These are phyloP conservation scores for Auricularia auricula-judae DNA, from an alignment of 768 basidiomycete genomes.

Conservation along the genomic window DNA sequence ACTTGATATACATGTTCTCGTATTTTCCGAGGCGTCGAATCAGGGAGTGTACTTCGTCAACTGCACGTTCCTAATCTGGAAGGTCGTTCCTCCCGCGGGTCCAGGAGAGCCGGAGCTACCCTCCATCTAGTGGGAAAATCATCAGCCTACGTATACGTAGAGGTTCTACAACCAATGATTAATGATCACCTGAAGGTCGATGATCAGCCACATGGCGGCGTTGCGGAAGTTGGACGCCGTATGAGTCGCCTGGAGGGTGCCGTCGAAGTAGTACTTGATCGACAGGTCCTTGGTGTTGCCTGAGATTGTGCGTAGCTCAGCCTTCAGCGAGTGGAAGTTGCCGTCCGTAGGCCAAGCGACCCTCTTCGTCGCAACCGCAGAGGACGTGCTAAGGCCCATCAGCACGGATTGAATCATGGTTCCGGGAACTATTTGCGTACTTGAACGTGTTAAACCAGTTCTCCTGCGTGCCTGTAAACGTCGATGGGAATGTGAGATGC, in stretches of 20 bases:
- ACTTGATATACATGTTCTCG: too few relatives aligned
- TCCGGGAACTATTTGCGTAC: neutral
- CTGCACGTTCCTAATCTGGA: constrained; percentile 30
- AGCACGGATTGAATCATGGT: neutral
- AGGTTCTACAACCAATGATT: too few relatives aligned
- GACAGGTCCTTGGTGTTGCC: constrained; percentile 26
- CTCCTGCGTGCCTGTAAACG: constrained; percentile 4
- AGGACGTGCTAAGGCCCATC: constrained; percentile 21
- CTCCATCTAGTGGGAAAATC: constrained; percentile 25
- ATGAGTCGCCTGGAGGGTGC: constrained; percentile 25
- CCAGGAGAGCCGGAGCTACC: constrained; percentile 35
- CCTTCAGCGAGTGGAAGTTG: constrained; percentile 32
- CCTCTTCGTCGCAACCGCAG: constrained; percentile 27
- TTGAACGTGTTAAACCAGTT: constrained; percentile 36
- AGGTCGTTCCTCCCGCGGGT: constrained; percentile 29
- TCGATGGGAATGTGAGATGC: neutral
- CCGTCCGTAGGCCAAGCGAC: constrained; percentile 32
- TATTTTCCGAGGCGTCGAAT: neutral
- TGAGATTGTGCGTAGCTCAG: constrained; percentile 27
- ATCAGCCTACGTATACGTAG: too few relatives aligned
- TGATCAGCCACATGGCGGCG: constrained; percentile 32
- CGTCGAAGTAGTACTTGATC: constrained; percentile 33
- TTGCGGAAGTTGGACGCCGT: constrained; percentile 30
- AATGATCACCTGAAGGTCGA: constrained; percentile 28
- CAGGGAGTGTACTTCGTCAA: constrained; percentile 15